A percentile compares a stretch with the other conserved stretches of the same genome.
Conservation (phyloP, 495 filamentous ascomycete genomes). For the Daldinia grandis region DNA sequence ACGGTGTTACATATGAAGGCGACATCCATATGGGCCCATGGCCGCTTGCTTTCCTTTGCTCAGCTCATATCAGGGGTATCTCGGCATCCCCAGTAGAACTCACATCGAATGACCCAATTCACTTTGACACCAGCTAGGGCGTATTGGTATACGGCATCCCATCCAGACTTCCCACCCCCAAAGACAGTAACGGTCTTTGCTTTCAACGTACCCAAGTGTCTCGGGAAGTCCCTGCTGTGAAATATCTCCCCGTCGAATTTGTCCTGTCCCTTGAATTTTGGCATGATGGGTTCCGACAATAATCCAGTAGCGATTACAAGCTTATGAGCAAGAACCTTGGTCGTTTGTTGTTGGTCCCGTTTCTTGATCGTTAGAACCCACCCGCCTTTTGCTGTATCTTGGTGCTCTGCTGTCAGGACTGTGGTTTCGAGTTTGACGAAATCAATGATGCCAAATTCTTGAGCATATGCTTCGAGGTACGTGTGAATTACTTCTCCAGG, state of each 20-base stretch:
- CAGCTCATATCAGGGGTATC: not conserved
- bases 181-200: constrained; percentile 65
- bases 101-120: constrained; percentile 72
- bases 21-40: not conserved
- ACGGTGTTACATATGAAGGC: not conserved
- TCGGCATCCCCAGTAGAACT: not conserved
- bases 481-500: constrained; percentile 69
- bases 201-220: constrained; percentile 45
- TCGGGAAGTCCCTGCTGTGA: not conserved
- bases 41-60: not conserved
- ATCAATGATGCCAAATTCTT: constrained; percentile 63
- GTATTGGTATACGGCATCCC: constrained; percentile 77
- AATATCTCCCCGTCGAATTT: not conserved
- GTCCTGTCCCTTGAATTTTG: not conserved
- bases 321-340: not conserved
- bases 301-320: not conserved
- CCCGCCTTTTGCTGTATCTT: not conserved
- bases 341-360: not conserved
- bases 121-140: constrained; percentile 70
- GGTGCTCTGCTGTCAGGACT: not conserved
- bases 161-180: constrained; percentile 78
- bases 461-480: constrained; percentile 71
- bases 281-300: not conserved
- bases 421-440: constrained; percentile 25
- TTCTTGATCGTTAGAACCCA: not conserved